Base-by-base conservation (phyloP, 768 basidiomycete genomes). In the Lentinus brumalis region DNA sequence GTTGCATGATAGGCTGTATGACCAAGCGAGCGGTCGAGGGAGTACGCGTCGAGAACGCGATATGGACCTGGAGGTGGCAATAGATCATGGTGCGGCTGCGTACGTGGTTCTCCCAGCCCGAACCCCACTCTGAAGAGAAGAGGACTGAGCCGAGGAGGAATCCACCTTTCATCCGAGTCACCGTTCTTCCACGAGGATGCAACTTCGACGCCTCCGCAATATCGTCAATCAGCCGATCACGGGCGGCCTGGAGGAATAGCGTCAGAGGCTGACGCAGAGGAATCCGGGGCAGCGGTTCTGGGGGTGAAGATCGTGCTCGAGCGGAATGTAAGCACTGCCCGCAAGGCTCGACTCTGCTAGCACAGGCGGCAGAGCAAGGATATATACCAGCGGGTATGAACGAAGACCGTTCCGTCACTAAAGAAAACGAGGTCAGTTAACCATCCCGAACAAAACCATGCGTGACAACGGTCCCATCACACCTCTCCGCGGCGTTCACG, bases 231-330 rank as follows among this genome's bases (percentile, higher is more conserved):
- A 82, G 70, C 40, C 77, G 67, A 41, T 71, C 78, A 40, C 88
- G 86, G n/a, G 89, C 73, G 7, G 89, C 89, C 39, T 82, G 79
- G 62, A 89, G 75, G 66, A 92, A 89, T 63, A 71, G 69, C n/a
- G 69, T 56, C 54, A 78, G 75, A 10, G 76, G 70, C 30, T 63
- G 54, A 29, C 77, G 83, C 10, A 86, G 74, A 51, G 74, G 71
- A 62, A 76, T 74, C 51, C 80, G 76, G 52, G 84, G 83, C 71
- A 86, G 73, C 54, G 68, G 62, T 56, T 67, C 65, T 8, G 66
- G 60, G 12, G 67, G 50, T 51, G 62, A 58, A 3, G 62, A 31
- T 44, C 51, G n/a, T 12, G 56, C 41, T 60, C 56, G 21, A 56
- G 60, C 61, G 35, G 66, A 62, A 15, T 69, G 60, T 15, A 71